Evolutionary conservation across 345 rosid genomes (phyloP).

Genomic region (Arabis hirsuta): DNA sequence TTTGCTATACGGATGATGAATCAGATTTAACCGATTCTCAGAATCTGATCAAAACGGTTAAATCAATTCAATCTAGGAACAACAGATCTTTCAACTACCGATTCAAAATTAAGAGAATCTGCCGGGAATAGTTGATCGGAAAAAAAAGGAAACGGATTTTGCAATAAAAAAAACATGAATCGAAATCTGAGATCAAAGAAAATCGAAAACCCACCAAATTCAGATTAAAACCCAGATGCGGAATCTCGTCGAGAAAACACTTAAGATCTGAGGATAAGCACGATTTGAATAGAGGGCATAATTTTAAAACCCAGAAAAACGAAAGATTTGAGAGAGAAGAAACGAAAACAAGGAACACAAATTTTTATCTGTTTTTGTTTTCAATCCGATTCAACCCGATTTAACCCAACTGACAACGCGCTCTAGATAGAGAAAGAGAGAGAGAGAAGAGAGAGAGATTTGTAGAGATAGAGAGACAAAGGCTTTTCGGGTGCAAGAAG

Average conservation of each 20-base stretch:
- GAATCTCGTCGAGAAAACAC: constrained; percentile 58
- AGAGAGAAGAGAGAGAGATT: constrained; percentile 24
- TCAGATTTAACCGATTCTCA: constrained; percentile 1
- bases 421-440: constrained; percentile 34
- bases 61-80: constrained; percentile 51
- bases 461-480: constrained; percentile 41
- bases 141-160: neutral
- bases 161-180: neutral
- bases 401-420: constrained; percentile 43
- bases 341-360: constrained; percentile 8
- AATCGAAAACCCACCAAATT: constrained; percentile 64
- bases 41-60: constrained; percentile 37
- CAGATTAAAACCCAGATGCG: constrained; percentile 64
- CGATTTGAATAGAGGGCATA: constrained; percentile 61
- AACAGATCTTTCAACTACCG: constrained; percentile 64
- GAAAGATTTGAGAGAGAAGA: constrained; percentile 4
- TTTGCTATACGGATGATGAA: neutral
- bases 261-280: constrained; percentile 79
- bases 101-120: constrained; percentile 49
- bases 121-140: constrained; percentile 25
- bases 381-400: constrained; percentile 41
- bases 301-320: constrained; percentile 47
- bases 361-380: constrained; percentile 3
- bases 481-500: constrained; percentile 37
- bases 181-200: constrained; percentile 52